Base-by-base conservation (phyloP, 805 yeast genomes). In the Ogataea kodamae region DNA sequence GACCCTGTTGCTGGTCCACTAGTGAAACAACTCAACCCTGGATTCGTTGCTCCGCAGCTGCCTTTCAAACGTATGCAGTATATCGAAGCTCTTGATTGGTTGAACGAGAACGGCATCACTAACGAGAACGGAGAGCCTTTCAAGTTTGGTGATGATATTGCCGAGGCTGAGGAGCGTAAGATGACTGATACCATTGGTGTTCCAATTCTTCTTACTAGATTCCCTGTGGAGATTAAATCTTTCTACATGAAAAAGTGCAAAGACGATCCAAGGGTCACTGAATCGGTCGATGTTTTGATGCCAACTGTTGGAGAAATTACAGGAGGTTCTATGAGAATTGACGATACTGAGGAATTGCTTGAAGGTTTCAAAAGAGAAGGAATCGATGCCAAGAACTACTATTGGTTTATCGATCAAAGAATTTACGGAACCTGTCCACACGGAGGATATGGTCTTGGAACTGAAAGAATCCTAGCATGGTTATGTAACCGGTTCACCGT, bases 261-360 rank as follows among this genome's bases (percentile, higher is more conserved):
- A 5, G 96, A 87, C 54, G 97, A 90, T 57, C 81, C 81, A 40
- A 76, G 96, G 56, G 97, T 92, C 54, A 92, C 99, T 37, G 98
- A 94, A 67, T 85, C 96, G 32, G 98, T 92, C 27, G 99, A 92
- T 64, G 96, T 92, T 22, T 73, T 92, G 59, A 89, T 92, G 96
- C 99, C 99, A 53, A 90, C 86, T 52, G 99, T 92, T 39, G 99
- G 99, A 60, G 99, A 92, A 68, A 83, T 92, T 55, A 86, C 95
- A 28, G 99, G 99, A 63, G 99, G 98, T 40, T 90, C 97, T 29
- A 92, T 92, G 99, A 89, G 99, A 76, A 88, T 87, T 48, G 77
- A 73, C 44, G 76, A 78, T 52, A 65, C 73, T 40, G 87, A 86
- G 26, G 97, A 90, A 64, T 72, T 92, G 51, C 59, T 83, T 52